Conservation (phyloP, 73 alveolate species). For the Paramecium primaurelia region DNA sequence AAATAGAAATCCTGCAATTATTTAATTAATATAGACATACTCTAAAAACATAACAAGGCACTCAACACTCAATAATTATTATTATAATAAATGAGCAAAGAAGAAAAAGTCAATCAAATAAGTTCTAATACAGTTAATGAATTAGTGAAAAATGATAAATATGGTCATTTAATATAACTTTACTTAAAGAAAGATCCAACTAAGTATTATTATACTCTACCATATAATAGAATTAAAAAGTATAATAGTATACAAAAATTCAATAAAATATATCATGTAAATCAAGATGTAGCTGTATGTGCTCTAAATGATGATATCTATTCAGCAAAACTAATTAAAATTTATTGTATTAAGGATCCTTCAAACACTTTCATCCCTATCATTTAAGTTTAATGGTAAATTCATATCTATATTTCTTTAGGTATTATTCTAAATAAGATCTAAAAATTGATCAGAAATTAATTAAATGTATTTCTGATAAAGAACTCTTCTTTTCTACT, state of each 20-base stretch:
- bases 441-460: slow-evolving; percentile 73
- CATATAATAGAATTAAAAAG: not conserved
- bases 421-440: slow-evolving; percentile 78
- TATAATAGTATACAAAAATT: not conserved
- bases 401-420: not conserved
- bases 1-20: slow-evolving; percentile 29
- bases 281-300: slow-evolving; percentile 13
- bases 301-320: slow-evolving; percentile 37
- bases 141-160: not conserved
- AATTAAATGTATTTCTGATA: slow-evolving; percentile 74
- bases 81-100: not conserved
- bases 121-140: not conserved
- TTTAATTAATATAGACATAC: not conserved
- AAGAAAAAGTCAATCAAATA: not conserved
- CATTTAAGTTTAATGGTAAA: slow-evolving; percentile 83
- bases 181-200: slow-evolving; percentile 14
- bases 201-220: not conserved
- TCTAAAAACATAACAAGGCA: not conserved
- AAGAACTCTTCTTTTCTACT: slow-evolving; percentile 88
- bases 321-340: slow-evolving; percentile 5
- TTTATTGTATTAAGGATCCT: not conserved
- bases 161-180: not conserved
- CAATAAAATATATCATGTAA: not conserved
- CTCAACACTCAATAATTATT: not conserved
- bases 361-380: slow-evolving; percentile 58